Base-by-base conservation (phyloP, 768 basidiomycete genomes). In the Suillus brevipes region DNA sequence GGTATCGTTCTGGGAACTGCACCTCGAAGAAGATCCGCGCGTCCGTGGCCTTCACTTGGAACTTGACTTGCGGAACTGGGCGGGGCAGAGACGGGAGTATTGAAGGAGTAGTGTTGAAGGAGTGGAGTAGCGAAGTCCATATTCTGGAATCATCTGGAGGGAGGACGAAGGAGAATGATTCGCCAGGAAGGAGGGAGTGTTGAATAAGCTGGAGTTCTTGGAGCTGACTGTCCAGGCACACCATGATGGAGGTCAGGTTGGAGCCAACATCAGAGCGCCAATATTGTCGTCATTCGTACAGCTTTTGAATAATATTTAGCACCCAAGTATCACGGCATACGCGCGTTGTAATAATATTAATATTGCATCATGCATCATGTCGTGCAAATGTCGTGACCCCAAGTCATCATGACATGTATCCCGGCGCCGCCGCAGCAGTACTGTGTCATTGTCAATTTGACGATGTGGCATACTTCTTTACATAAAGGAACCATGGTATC, bases 101-200 rank as follows among this genome's bases (percentile, higher is more conserved):
- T 62, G 65, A 28, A 49, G 34, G 34, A 36, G 60, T 34, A 23
- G 45, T 23, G 47, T 23, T 47, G 45, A 47, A 47, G n/a, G 45
- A 23, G 45, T 47, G n/a, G n/a, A 47, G n/a, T 47, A 47, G 45
- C 45, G 45, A 47, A 5, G 47, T 3, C 47, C 47, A 47, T 47
- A 23, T 47, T 47, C 45, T 47, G 3, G 10, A 47, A 23, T 47
- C 45, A 23, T 47, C 45, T 23, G n/a, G 12, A 12, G 71, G 47
- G 3, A 75, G 68, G 3, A 71, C 36, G 61, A 88, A 86, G 0
- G 72, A 60, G 52, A 89, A 70, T 4, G 70, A 37, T 78, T 92
- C 90, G 6, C 80, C 83, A 0, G 88, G 87, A 13, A 92, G 79
- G 2, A 92, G 80, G 0, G 89, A 89, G 43, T 81, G 85, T 62